Evolutionary conservation across 257 asterid genomes (phyloP), one percentile per base, ranked within the genome.

Genomic region (Solanum clarkiae): DNA sequence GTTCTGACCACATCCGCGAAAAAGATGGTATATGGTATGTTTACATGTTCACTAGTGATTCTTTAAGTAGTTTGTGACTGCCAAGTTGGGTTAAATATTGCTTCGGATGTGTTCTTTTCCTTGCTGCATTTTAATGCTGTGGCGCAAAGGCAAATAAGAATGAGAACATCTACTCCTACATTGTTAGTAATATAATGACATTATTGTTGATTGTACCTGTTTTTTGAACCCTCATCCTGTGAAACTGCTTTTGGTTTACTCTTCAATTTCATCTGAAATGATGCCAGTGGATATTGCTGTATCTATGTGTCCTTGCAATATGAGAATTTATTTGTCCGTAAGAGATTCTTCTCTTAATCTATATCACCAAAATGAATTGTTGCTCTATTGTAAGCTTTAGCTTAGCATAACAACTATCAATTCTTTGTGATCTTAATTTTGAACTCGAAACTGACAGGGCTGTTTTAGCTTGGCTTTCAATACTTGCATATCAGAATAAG

Each of bases 1-100:
- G 98, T 79, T 97, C 98, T 85, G 98, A 97, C 84, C 99, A 97
- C 90, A 94, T 97, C 69, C 98, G 98, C 6, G 99, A 97, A 92
- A 97, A 97, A 89, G 98, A 95, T 84, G 99, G 99, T 79, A 97
- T 95, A 87, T 95, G 99, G 99, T 97, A 91, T 70, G 71, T 75
- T 53, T 80, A 69, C 71, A 71, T 75, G 86, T 60, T 77, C 87
- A 56, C 75, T 18, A 5, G 71, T 81, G 65, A 66, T 82, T 74
- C 44, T 51, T 84, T 32, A 10, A 16, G 26, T 77, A 26, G 47
- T 26, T 51, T 84, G 68, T n/a, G 47, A 29, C 66, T 20, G 54
- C 71, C 80, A n/a, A 44, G 36, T 24, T 6, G 20, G 69, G 49
- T 77, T 13, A 44, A 74, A 77, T 63, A 53, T 51, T 53, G 12